Percentiles rank a stretch among this genome's conserved stretches.
Evolutionary conservation across 2,329 filamentous ascomycete species (phyloP).

Genomic region (Huntiella moniliformis): DNA sequence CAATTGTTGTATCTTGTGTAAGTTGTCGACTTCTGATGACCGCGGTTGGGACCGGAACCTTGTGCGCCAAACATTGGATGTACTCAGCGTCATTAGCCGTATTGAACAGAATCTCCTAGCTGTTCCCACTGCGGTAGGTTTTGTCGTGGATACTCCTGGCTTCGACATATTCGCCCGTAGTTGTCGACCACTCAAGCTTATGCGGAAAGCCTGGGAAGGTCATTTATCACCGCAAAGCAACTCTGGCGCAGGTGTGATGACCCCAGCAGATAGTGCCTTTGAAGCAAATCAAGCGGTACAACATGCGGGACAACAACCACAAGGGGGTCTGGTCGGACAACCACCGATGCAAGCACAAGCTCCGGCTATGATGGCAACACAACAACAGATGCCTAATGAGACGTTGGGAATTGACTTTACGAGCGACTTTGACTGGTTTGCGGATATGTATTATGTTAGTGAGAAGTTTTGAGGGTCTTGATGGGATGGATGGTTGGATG

Average conservation of each 20-base stretch:
- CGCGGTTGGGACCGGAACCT: slow-evolving; percentile 8
- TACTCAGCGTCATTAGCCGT: slow-evolving; percentile 4
- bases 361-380: neutral
- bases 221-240: slow-evolving; percentile 17
- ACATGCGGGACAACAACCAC: no score
- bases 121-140: slow-evolving; percentile 1
- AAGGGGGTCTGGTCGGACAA: neutral
- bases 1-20: slow-evolving; percentile 10
- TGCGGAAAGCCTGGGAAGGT: slow-evolving; percentile 10
- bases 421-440: slow-evolving; percentile 11
- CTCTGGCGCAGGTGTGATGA: slow-evolving; percentile 13
- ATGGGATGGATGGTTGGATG: neutral
- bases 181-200: slow-evolving; percentile 5
- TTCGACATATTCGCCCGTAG: slow-evolving; percentile 9
- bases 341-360: neutral
- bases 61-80: slow-evolving; percentile 5
- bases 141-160: slow-evolving; percentile 4
- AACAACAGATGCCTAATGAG: slow-evolving; percentile 1
- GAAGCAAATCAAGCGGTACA: slow-evolving; percentile 15
- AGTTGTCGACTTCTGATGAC: slow-evolving; percentile 8
- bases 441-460: slow-evolving; percentile 8
- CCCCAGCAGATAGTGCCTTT: slow-evolving; percentile 19
- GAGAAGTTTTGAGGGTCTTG: slow-evolving; percentile 1
- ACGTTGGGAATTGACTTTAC: slow-evolving; percentile 7
- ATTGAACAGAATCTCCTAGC: slow-evolving; percentile 3